Base-by-base conservation (phyloP, 2,329 filamentous ascomycete species). In the Sodiomyces alkalinus region DNA sequence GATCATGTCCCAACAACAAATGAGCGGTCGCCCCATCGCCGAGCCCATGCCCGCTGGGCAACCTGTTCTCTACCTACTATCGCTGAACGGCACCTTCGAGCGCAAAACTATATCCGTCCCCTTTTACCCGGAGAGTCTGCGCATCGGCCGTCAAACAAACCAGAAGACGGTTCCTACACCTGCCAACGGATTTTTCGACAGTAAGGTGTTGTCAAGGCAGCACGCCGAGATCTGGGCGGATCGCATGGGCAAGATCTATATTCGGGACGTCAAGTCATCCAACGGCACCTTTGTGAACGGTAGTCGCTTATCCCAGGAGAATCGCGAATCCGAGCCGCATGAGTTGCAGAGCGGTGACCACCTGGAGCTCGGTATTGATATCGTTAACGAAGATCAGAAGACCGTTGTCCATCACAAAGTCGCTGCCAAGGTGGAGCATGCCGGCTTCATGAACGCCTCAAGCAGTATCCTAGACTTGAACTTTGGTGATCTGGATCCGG, bases 241-340 rank as follows among this genome's bases (percentile, higher is more conserved):
- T 37, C 53, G 62, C 30, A 75, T 80, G 37, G 86, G 86, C 29
- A 92, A 93, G 49, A 79, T 98, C 23, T 96, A 77, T 69, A 96
- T 98, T 41, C 74, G 86, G 33, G 90, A 98, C 55, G 80, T 98
- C 42, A 98, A 96, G 55, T 96, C 90, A 0, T 98, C 90, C 22
- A 98, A 98, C 48, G 90, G 90, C 33, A 98, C 90, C 1, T 98
- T 98, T 52, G 87, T 98, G 41, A 98, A 98, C 45, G 85, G 85
- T 13, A 73, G 79, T 30, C 75, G 90, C 17, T 54, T 98, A 34
- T 96, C 90, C 3, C 81, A 75, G 30, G 90, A 98, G 51, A 98
- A 94, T 45, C 74, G 86, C 41, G 90, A 98, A 53, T 96, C 87
- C 0, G 90, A 96, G 36, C 86, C 90, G 0, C 83, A 94, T 48